phyloP scores from a whole-genome alignment of 768 basidiomycete genomes.

The Boletus tylopilopsis region DNA sequence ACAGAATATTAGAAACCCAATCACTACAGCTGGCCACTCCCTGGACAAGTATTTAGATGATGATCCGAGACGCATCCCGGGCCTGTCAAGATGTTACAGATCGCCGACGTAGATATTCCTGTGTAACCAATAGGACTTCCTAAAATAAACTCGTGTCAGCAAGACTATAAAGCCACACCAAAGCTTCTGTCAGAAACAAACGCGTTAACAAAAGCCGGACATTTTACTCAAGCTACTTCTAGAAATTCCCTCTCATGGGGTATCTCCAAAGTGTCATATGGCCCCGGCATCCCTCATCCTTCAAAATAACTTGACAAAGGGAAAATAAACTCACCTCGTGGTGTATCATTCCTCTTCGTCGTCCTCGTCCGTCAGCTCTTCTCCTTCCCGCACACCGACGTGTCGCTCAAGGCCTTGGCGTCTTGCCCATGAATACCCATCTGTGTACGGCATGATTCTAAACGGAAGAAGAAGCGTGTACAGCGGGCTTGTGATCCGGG shows the following conservation, averaged over 20 bases:
- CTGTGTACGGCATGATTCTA: conserved; percentile 74
- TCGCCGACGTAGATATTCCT: too few species aligned
- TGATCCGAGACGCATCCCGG: too few species aligned
- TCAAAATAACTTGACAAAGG: background rate
- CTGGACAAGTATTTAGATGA: too few species aligned
- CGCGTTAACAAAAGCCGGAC: conserved; percentile 17
- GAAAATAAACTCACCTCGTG: conserved; percentile 4
- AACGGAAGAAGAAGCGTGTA: conserved; percentile 83
- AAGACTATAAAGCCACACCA: too few species aligned
- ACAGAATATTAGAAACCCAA: too few species aligned
- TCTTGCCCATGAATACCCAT: conserved; percentile 81
- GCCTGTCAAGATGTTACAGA: background rate
- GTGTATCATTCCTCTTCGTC: conserved; percentile 28
- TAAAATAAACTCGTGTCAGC: conserved; percentile 2
- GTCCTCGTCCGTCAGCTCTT: conserved; percentile 87
- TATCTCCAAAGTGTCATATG: conserved; percentile 71
- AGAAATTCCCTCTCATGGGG: conserved; percentile 12
- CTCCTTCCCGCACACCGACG: conserved; percentile 62
- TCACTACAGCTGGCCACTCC: too few species aligned
- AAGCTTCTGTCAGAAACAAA: conserved; percentile 18
- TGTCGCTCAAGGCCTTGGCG: conserved; percentile 60
- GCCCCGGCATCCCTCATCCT: conserved; percentile 71
- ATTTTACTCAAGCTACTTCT: conserved; percentile 23
- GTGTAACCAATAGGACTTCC: too few species aligned
- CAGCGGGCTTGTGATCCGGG: conserved; percentile 48